A percentile compares a stretch with the other conserved stretches of the same genome.
phyloP scores from a whole-genome alignment of 768 basidiomycete species.

The Rhizopogon sp. region DNA sequence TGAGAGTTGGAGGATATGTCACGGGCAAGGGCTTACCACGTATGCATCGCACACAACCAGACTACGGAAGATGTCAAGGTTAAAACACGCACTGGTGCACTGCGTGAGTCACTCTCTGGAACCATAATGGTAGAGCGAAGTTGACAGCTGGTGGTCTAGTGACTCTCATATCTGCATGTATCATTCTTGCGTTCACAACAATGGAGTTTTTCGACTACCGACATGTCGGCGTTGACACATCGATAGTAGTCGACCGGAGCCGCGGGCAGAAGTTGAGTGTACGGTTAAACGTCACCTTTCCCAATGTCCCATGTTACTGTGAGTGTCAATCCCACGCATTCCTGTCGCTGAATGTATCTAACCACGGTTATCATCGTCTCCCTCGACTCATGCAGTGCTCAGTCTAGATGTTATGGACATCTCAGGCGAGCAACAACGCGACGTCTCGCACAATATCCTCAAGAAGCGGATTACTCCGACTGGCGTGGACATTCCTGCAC shows the following conservation, averaged over 20 bases:
- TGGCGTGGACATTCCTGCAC: conserved; percentile 56
- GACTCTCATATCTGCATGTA: conserved; percentile 85
- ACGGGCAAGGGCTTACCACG: conserved; percentile 5
- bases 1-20: conserved; percentile 29
- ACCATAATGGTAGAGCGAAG: conserved; percentile 2
- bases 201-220: conserved; percentile 98
- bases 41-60: conserved; percentile 34
- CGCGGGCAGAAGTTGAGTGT: conserved; percentile 93
- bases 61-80: conserved; percentile 99
- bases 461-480: conserved; percentile 70
- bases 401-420: conserved; percentile 98
- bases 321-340: conserved; percentile 29
- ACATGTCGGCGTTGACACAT: conserved; percentile 79
- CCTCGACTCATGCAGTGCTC: conserved; percentile 53
- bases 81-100: conserved; percentile 91
- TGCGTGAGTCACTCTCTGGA: conserved; percentile 49
- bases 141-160: conserved; percentile 42
- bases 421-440: conserved; percentile 89
- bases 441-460: conserved; percentile 82
- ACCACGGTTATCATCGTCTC: background rate
- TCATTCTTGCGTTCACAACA: conserved; percentile 86
- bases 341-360: background rate
- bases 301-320: conserved; percentile 97
- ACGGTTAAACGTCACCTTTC: conserved; percentile 90
- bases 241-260: conserved; percentile 90